These are phyloP conservation scores for Nepenthes mirabilis DNA, from an alignment of 148 eudicot species.

Conservation along the genomic window DNA sequence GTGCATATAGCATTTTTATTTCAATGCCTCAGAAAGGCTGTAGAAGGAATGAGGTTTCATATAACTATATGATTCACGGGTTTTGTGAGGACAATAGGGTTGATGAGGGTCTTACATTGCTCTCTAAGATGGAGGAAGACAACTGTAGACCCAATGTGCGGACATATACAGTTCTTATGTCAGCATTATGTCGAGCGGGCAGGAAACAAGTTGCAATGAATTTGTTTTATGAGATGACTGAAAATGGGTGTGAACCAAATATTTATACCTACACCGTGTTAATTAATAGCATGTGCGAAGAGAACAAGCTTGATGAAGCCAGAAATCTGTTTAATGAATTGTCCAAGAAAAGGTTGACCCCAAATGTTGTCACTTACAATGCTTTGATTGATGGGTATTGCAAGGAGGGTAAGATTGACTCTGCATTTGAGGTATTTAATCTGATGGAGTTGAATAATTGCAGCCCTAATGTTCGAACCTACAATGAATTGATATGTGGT, in stretches of 20 bases:
- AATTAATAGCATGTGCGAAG: slow-evolving; percentile 50
- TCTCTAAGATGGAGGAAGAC: slow-evolving; percentile 50
- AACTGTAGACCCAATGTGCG: slow-evolving; percentile 56
- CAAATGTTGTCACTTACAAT: slow-evolving; percentile 54
- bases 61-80: slow-evolving; percentile 74
- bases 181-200: slow-evolving; percentile 43
- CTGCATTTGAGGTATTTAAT: slow-evolving; percentile 41
- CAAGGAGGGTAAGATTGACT: slow-evolving; percentile 47
- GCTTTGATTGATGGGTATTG: slow-evolving; percentile 74
- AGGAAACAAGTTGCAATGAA: slow-evolving; percentile 41
- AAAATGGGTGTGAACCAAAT: slow-evolving; percentile 62
- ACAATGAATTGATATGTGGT: slow-evolving; percentile 69
- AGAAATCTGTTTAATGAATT: slow-evolving; percentile 34
- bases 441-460: slow-evolving; percentile 48
- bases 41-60: slow-evolving; percentile 68
- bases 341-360: slow-evolving; percentile 34
- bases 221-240: slow-evolving; percentile 53
- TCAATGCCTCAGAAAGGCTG: slow-evolving; percentile 52
- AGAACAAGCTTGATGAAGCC: slow-evolving; percentile 47
- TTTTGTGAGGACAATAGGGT: slow-evolving; percentile 53
- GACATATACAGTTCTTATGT: slow-evolving; percentile 59
- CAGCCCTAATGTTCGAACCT: slow-evolving; percentile 56
- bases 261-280: slow-evolving; percentile 66
- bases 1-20: slow-evolving; percentile 43
- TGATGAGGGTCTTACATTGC: slow-evolving; percentile 50